Evolutionary conservation across 768 basidiomycete genomes (phyloP).

Genomic region (Pleurotus cornucopiae): DNA sequence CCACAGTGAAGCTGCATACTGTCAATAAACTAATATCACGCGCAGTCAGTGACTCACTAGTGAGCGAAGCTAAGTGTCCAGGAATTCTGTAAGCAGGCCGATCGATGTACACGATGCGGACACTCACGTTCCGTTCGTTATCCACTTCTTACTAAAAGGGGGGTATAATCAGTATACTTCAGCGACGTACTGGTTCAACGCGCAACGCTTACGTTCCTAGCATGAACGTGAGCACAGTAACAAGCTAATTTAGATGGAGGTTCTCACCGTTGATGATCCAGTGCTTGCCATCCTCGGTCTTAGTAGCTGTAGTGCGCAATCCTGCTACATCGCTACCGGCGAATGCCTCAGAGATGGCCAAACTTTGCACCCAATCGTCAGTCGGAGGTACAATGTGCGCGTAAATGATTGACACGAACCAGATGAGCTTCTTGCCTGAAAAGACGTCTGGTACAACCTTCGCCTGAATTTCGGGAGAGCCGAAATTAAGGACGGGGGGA

Average conservation of each 20-base stretch:
- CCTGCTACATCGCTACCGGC: slow-evolving; percentile 85
- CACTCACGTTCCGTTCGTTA: slow-evolving; percentile 66
- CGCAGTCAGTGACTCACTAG: slow-evolving; percentile 28
- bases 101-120: slow-evolving; percentile 65
- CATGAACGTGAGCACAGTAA: background rate
- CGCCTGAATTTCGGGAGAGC: slow-evolving; percentile 54
- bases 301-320: slow-evolving; percentile 70
- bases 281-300: slow-evolving; percentile 77
- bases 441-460: slow-evolving; percentile 66
- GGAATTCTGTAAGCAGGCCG: slow-evolving; percentile 53
- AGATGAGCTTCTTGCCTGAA: slow-evolving; percentile 78
- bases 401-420: slow-evolving; percentile 15
- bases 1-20: slow-evolving; percentile 37
- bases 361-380: slow-evolving; percentile 7
- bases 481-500: slow-evolving; percentile 90
- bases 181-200: too few relatives aligned
- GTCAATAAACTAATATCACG: too few relatives aligned
- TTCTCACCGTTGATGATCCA: slow-evolving; percentile 72
- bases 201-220: slow-evolving; percentile 2
- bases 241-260: background rate
- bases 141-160: slow-evolving; percentile 52
- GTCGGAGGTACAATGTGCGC: too few relatives aligned
- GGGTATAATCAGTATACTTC: too few relatives aligned
- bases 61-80: slow-evolving; percentile 10
- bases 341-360: slow-evolving; percentile 88